Evolutionary conservation across 495 filamentous ascomycete genomes (phyloP), one percentile per base, ranked within the genome.

Genomic region (Hypoxylon perforatum): DNA sequence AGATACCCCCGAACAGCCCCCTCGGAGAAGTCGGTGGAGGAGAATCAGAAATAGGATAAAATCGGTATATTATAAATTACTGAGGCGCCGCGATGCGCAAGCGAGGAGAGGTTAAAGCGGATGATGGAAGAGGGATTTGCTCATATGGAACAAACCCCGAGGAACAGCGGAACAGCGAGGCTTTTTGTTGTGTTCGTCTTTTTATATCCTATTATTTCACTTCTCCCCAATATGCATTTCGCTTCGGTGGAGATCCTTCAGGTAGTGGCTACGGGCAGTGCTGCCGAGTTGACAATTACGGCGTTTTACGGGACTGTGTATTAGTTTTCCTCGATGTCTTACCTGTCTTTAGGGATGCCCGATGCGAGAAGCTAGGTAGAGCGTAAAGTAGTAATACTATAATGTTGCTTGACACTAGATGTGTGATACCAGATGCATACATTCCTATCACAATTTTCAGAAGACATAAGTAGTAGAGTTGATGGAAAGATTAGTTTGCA

Each of bases 1-100:
- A 53, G 48, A 61, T 61, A 67, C 55, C 61, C 56, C 54, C 41
- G 17, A 44, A 3, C 39, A 51, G 55, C 14, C 17, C 39, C 44
- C 49, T 38, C 50, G 15, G 45, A 49, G 61, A 53, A 33, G 36
- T 44, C 41, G 57, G 35, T 36, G 21, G 42, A 44, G 59, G 59
- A 45, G 3, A 18, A 61, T 35, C 33, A 60, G 30, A 42, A 48
- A 28, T 53, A 49, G 53, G 28, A 49, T 45, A 45, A 62, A 48
- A 35, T 7, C 28, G 8, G 11, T 23, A 42, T 39, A 44, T 41
- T 42, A 53, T 44, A 57, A 53, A 15, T 25, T 15, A 44, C 17
- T 45, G 51, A 48, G 25, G 41, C 52, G 22, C 52, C 41, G 22
- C 44, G 41, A 18, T 59, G 59, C 59, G 50, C 63, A n/a, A 54